Evolutionary conservation across 805 yeast species (phyloP), one percentile per base, ranked within the genome.

Genomic region (Lipomyces lipofer): DNA sequence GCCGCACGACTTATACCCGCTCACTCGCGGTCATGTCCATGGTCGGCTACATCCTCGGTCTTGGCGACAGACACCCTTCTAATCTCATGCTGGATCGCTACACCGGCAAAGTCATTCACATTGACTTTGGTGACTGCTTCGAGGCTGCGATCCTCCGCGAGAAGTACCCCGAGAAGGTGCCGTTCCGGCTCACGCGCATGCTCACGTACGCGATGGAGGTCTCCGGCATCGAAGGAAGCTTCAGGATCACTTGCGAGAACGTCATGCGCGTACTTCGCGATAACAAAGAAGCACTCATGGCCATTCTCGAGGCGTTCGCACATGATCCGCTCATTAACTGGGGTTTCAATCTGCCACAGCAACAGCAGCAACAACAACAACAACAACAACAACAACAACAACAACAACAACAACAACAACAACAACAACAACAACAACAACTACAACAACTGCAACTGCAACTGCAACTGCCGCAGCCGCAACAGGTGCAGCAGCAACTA

Each of bases 61-160:
- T 94, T 19, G 99, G 99, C 57, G 99, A 94, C 69, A 82, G 99
- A 58, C 99, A 94, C 71, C 99, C 99, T 25, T 88, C 97, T 28
- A 94, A 94, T 67, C 78, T 94, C 72, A 88, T 94, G 97, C 80
- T 94, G 72, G 96, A 92, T 69, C 76, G 97, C 59, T 81, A 85
- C 47, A 89, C 98, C 0, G 99, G 99, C 58, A 90, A 92, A 66
- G 97, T 94, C 48, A 81, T 94, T 35, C 99, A 94, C 68, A 92
- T 94, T 71, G 99, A 94, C 77, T 94, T 92, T 72, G 99, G 99
- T 62, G 99, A 94, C 69, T 94, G 99, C 79, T 94, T 94, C 67
- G 99, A 94, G 69, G 97, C 98, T 1, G 99, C 99, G 0, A 90
- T 92, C 47, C 73, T 94, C 57, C 81, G 99, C 63, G 99, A 95